A percentile compares a stretch with the other conserved stretches of the same genome.
Conservation (phyloP, 192 early-diverging fungal species). For the Linnemannia hyalina region DNA sequence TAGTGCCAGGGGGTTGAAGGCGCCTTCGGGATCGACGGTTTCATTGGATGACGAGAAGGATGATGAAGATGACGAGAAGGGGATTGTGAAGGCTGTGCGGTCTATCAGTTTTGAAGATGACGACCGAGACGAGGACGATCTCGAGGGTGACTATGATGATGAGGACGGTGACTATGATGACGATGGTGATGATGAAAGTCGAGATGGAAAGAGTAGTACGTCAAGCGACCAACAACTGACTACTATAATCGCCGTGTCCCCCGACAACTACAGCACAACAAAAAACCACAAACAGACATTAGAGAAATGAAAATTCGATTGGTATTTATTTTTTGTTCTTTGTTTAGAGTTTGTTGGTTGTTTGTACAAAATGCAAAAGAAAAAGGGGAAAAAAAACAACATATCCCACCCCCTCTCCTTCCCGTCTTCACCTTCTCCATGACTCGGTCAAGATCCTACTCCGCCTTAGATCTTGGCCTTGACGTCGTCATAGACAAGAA, state of each 20-base stretch:
- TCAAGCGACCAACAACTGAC: no score
- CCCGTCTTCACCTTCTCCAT: not conserved
- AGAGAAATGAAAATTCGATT: not conserved
- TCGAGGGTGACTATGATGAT: no score
- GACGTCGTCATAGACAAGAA: conserved; percentile 58
- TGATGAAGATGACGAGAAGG: not conserved
- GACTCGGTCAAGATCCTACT: no score
- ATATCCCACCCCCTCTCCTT: not conserved
- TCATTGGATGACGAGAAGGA: not conserved
- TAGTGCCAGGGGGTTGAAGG: no score
- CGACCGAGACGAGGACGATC: no score
- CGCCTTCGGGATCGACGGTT: no score
- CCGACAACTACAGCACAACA: not conserved
- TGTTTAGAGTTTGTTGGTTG: not conserved
- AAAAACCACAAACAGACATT: not conserved
- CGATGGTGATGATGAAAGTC: no score
- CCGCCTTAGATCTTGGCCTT: conserved; percentile 43
- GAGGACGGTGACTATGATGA: no score
- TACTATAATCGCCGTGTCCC: no score
- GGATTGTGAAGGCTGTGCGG: not conserved
- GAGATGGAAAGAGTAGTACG: no score
- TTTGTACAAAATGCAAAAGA: conserved; percentile 6
- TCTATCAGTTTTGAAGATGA: not conserved
- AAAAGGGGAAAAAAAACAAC: not conserved
- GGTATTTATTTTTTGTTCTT: not conserved